Conservation (phyloP, 2,329 filamentous ascomycete species). For the Penicillium sclerotiorum region DNA sequence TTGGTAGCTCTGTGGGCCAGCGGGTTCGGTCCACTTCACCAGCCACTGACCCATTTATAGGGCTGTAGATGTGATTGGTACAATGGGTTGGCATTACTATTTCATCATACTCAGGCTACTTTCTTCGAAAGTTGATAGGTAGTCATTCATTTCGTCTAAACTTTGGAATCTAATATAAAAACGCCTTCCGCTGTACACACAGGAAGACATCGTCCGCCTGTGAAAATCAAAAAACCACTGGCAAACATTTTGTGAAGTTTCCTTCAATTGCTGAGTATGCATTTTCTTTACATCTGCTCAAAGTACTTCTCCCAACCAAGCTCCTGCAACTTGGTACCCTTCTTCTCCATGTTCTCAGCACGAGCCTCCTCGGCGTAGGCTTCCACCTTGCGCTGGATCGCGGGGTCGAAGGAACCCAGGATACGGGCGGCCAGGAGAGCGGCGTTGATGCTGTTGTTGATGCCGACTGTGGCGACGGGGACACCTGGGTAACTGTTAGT, state of each 20-base stretch:
- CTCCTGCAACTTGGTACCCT: slow-evolving; percentile 46
- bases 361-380: slow-evolving; percentile 46
- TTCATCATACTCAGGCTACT: too few species aligned
- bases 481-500: slow-evolving; percentile 51
- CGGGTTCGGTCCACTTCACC: slow-evolving; percentile 1
- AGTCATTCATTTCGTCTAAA: slow-evolving; percentile 29
- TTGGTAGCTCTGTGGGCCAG: slow-evolving; percentile 2
- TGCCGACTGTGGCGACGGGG: slow-evolving; percentile 74
- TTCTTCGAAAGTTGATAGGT: too few species aligned
- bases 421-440: slow-evolving; percentile 72
- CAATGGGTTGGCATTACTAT: too few species aligned
- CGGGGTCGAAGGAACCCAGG: slow-evolving; percentile 56
- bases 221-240: too few species aligned
- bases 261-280: too few species aligned
- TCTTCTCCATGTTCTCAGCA: slow-evolving; percentile 45
- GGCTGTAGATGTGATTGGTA: too few species aligned
- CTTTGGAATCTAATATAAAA: slow-evolving; percentile 17
- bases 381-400: slow-evolving; percentile 46
- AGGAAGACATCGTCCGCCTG: slow-evolving; percentile 4
- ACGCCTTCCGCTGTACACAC: slow-evolving; percentile 18
- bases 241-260: too few species aligned
- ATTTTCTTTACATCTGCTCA: slow-evolving; percentile 41
- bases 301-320: slow-evolving; percentile 50
- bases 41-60: slow-evolving; percentile 1
- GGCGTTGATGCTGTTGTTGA: slow-evolving; percentile 79